Conservation (phyloP, 768 basidiomycete genomes). For the Phaffia tasmanica region DNA sequence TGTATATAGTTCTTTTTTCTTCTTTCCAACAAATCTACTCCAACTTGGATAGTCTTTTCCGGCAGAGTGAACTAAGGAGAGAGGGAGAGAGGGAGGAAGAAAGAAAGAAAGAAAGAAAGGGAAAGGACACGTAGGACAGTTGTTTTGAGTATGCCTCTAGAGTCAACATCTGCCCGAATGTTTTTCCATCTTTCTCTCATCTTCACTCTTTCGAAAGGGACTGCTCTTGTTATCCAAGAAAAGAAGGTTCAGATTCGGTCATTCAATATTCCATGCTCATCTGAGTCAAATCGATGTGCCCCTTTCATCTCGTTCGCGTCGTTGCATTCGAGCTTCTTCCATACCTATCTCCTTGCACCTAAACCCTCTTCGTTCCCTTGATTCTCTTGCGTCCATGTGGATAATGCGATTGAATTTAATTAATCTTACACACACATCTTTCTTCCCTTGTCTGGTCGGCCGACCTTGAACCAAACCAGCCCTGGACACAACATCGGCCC, state of each 20-base stretch:
- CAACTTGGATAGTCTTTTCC: not conserved
- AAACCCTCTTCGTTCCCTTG: not conserved
- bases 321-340: no score
- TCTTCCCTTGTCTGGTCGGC: not conserved
- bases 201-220: no score
- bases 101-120: not conserved
- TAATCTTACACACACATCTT: not conserved
- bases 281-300: no score
- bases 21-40: not conserved
- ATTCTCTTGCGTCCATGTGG: not conserved
- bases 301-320: no score
- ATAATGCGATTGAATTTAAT: not conserved
- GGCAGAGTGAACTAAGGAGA: not conserved
- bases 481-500: slow-evolving; percentile 39
- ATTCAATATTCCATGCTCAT: no score
- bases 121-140: no score
- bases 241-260: no score
- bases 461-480: slow-evolving; percentile 29
- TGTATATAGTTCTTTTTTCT: not conserved
- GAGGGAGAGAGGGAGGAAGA: not conserved
- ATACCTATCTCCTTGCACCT: no score
- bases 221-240: no score
- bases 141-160: no score
- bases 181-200: no score
- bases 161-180: no score